A percentile compares a stretch with the other conserved stretches of the same genome.
Evolutionary conservation across 306 rosid species (phyloP).

Genomic region (Rosa rugosa): DNA sequence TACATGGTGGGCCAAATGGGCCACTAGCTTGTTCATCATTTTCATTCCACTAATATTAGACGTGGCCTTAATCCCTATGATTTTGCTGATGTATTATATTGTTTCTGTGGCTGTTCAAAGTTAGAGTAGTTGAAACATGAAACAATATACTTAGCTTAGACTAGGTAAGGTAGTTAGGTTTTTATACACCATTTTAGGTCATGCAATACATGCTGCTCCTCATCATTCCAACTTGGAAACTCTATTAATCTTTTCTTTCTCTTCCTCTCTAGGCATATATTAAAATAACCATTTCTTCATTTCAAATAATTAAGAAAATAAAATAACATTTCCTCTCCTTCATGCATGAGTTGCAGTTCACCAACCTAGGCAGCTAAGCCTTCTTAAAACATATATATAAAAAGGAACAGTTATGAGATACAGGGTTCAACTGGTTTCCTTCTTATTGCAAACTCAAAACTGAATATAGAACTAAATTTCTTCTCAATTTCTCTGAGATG

Average conservation of each 20-base stretch:
- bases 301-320: constrained; percentile 2
- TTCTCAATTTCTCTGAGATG: constrained; percentile 20
- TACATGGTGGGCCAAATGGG: background rate
- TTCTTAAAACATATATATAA: background rate
- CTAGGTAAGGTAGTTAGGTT: constrained; percentile 61
- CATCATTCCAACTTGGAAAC: constrained; percentile 58
- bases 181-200: constrained; percentile 50
- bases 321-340: constrained; percentile 32
- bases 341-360: constrained; percentile 75
- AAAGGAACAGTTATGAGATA: background rate
- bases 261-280: background rate
- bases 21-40: background rate
- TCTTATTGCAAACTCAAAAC: background rate
- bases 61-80: background rate
- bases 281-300: constrained; percentile 3
- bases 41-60: background rate
- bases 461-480: background rate
- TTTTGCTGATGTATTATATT: background rate
- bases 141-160: constrained; percentile 40
- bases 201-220: constrained; percentile 71
- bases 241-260: constrained; percentile 17
- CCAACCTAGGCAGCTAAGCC: constrained; percentile 53
- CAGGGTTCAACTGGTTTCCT: background rate
- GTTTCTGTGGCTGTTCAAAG: constrained; percentile 20
- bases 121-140: constrained; percentile 65